Percentiles rank a stretch among this genome's conserved stretches.
Evolutionary conservation across 176 grass and related monocot genomes (phyloP).

Genomic region (Carex pumila): DNA sequence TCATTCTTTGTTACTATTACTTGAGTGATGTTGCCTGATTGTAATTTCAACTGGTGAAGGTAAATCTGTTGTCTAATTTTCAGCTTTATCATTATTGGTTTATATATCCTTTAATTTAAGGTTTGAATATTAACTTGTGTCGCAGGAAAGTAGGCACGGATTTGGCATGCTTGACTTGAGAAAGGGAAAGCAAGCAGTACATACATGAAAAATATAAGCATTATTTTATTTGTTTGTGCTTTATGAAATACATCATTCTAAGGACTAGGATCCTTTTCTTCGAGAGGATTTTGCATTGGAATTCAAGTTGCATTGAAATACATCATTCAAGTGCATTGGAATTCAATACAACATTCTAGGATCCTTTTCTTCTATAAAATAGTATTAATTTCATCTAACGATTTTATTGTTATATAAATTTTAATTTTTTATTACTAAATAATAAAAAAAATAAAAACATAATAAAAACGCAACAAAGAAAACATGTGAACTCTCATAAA

Average conservation of each 20-base stretch:
- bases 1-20: slow-evolving; percentile 83
- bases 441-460: too few relatives aligned
- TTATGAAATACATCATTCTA: background rate
- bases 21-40: slow-evolving; percentile 32
- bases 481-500: too few relatives aligned
- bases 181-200: background rate
- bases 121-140: background rate
- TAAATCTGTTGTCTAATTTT: background rate
- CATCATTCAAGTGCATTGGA: too few relatives aligned
- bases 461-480: too few relatives aligned
- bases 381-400: too few relatives aligned
- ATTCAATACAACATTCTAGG: too few relatives aligned
- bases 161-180: background rate
- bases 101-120: background rate
- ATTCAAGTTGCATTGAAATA: background rate
- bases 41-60: background rate
- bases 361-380: too few relatives aligned
- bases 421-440: too few relatives aligned
- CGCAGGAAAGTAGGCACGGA: background rate
- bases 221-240: background rate
- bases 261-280: background rate
- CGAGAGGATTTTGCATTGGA: background rate
- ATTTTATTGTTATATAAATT: too few relatives aligned
- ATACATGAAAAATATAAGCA: too few relatives aligned
- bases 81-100: background rate